Percentiles rank a stretch among this genome's conserved stretches.
Evolutionary conservation across 2,329 filamentous ascomycete species (phyloP).

Genomic region (Metarhizium rileyi): DNA sequence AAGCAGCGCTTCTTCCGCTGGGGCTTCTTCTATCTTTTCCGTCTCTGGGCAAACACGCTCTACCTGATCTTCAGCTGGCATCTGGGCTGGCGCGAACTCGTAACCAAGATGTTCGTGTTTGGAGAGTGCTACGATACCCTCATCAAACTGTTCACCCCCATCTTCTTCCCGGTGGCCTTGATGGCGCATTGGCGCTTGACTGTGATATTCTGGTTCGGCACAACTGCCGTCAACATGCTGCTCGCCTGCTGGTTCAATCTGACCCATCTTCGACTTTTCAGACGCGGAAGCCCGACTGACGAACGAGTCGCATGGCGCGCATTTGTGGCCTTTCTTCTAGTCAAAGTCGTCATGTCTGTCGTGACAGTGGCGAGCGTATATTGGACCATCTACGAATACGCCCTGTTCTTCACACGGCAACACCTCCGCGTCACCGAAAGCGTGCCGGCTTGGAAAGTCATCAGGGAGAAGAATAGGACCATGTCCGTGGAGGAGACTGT

Average conservation of each 20-base stretch:
- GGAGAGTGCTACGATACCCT: not conserved
- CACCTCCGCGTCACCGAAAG: not conserved
- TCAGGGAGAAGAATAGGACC: not conserved
- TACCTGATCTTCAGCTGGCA: not conserved
- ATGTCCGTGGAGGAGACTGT: not conserved
- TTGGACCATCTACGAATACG: not conserved
- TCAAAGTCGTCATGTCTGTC: not conserved
- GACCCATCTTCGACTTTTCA: not conserved
- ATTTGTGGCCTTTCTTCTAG: not conserved
- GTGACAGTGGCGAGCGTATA: not conserved
- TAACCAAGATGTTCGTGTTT: not conserved
- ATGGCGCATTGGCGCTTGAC: not conserved
- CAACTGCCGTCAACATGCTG: not conserved
- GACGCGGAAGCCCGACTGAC: not conserved
- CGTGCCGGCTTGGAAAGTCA: not conserved
- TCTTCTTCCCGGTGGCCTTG: not conserved
- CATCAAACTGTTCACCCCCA: not conserved
- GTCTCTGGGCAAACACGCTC: not conserved
- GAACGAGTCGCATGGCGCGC: not conserved
- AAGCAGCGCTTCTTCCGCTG: not conserved
- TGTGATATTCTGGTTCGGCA: not conserved
- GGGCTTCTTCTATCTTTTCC: not conserved
- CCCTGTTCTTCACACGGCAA: not conserved
- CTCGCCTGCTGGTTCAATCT: not conserved
- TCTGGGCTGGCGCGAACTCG: not conserved